Evolutionary conservation across 2,329 filamentous ascomycete genomes (phyloP).

Genomic region (Fusarium beomiforme): DNA sequence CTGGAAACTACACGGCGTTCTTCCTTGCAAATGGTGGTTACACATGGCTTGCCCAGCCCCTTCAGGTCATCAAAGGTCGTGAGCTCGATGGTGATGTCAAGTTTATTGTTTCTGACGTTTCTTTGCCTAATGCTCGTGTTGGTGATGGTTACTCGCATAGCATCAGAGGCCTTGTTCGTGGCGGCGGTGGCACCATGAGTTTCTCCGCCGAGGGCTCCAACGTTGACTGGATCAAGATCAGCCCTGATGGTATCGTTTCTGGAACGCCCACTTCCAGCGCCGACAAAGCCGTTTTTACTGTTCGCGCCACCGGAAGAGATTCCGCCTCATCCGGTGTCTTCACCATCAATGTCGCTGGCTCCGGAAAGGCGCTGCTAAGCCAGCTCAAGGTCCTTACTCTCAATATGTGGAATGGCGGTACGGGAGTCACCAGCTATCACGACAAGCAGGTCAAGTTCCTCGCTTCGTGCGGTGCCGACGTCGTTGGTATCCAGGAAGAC

Average conservation of each 20-base stretch:
- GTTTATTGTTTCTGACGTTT: conserved; percentile 46
- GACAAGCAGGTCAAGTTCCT: conserved; percentile 53
- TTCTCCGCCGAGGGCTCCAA: conserved; percentile 43
- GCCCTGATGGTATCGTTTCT: conserved; percentile 47
- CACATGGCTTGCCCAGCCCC: conserved; percentile 48
- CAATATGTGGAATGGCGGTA: conserved; percentile 55
- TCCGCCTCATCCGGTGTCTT: conserved; percentile 43
- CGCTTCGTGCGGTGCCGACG: conserved; percentile 44
- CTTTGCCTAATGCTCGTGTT: conserved; percentile 50
- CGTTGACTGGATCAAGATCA: conserved; percentile 48
- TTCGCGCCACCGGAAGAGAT: conserved; percentile 44
- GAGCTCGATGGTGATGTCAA: conserved; percentile 27
- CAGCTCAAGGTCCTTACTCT: conserved; percentile 50
- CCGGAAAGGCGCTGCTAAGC: conserved; percentile 45
- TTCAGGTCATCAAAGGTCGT: conserved; percentile 43
- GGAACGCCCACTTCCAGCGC: conserved; percentile 46
- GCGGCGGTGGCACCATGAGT: conserved; percentile 34
- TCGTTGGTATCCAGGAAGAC: conserved; percentile 53
- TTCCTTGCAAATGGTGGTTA: conserved; percentile 51
- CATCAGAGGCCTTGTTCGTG: conserved; percentile 48
- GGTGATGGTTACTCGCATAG: conserved; percentile 47
- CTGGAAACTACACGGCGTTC: conserved; percentile 50
- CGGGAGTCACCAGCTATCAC: conserved; percentile 49
- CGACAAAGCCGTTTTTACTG: conserved; percentile 34
- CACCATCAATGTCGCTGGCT: conserved; percentile 46